These are phyloP conservation scores for Fulvia fulva DNA, from an alignment of 2,329 filamentous ascomycete genomes.

Conservation along the genomic window DNA sequence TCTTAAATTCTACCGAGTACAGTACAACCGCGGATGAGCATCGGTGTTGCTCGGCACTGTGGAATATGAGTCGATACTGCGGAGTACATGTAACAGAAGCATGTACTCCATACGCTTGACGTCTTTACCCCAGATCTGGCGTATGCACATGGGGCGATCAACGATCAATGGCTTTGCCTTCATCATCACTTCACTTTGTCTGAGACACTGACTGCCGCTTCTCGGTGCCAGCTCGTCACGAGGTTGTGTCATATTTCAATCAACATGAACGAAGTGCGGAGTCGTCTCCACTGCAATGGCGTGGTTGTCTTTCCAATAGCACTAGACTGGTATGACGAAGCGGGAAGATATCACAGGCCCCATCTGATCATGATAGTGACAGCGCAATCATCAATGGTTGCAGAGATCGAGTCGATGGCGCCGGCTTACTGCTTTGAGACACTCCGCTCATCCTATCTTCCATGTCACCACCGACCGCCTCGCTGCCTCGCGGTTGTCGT, in stretches of 20 bases:
- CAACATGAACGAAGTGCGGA: not conserved
- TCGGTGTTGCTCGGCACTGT: not conserved
- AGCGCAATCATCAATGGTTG: too few relatives aligned
- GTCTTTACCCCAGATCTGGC: not conserved
- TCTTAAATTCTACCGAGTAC: not conserved
- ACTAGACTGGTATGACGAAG: not conserved
- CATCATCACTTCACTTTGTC: not conserved
- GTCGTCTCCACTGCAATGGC: not conserved
- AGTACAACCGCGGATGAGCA: not conserved
- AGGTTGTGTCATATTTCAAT: not conserved
- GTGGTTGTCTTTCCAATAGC: not conserved
- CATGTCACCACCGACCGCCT: too few relatives aligned
- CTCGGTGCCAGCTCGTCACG: not conserved
- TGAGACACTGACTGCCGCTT: not conserved
- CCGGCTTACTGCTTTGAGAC: not conserved
- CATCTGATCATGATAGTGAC: too few relatives aligned
- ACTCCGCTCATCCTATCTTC: not conserved
- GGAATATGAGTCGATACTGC: not conserved
- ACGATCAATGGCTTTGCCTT: not conserved
- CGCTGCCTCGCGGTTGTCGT: not conserved
- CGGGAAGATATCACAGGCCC: not conserved
- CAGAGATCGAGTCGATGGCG: not conserved
- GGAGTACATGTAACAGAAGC: not conserved
- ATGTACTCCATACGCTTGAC: not conserved
- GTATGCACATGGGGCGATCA: not conserved